A percentile compares a stretch with the other conserved stretches of the same genome.
These are phyloP conservation scores for Dactylellina parvicollis DNA, from an alignment of 2,329 filamentous ascomycete species.

Conservation along the genomic window DNA sequence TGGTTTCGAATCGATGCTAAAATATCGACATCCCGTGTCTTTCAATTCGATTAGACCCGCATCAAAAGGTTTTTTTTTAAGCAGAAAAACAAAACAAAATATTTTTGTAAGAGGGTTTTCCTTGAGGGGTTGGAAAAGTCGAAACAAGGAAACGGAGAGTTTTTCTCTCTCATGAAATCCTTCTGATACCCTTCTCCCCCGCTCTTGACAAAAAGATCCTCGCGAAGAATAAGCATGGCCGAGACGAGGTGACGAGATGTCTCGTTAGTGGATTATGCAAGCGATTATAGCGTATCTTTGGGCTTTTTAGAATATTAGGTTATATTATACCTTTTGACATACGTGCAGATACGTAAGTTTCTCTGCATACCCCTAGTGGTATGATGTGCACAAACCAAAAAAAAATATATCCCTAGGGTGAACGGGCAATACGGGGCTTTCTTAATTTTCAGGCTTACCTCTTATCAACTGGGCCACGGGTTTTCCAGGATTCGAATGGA, in stretches of 20 bases:
- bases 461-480: constrained; percentile 9
- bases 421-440: constrained; percentile 30
- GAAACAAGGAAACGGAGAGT: constrained; percentile 35
- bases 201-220: constrained; percentile 29
- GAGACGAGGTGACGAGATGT: constrained; percentile 46
- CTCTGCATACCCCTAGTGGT: constrained; percentile 30
- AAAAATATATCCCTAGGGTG: constrained; percentile 17
- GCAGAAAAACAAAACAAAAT: constrained; percentile 28
- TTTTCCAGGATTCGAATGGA: constrained; percentile 6
- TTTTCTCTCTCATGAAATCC: constrained; percentile 3
- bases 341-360: constrained; percentile 51
- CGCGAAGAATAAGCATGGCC: constrained; percentile 46
- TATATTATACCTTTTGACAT: constrained; percentile 52
- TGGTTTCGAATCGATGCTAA: constrained; percentile 51
- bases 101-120: neutral
- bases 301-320: constrained; percentile 25
- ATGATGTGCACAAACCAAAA: constrained; percentile 26
- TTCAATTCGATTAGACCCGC: constrained; percentile 47
- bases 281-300: constrained; percentile 48
- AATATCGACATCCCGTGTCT: constrained; percentile 54
- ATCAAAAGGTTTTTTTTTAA: neutral
- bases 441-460: constrained; percentile 8
- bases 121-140: neutral
- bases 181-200: constrained; percentile 35
- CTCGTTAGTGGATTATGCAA: constrained; percentile 45